phyloP scores from a whole-genome alignment of 2,329 filamentous ascomycete species.

The Zopfia rhizophila region DNA sequence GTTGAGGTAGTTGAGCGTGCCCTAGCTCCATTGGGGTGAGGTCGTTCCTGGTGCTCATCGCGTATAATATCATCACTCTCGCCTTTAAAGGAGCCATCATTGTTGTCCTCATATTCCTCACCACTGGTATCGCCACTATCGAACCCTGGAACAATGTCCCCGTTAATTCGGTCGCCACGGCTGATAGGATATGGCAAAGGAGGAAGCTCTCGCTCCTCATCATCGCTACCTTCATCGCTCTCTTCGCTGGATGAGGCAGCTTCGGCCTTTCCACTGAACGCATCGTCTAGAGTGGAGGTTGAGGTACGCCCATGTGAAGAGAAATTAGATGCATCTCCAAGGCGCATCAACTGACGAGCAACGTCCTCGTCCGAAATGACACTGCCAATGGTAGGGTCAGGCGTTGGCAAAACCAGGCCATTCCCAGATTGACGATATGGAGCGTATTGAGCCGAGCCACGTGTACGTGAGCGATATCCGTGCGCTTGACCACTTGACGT shows the following conservation, averaged over 20 bases:
- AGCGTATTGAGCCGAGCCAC: constrained; percentile 49
- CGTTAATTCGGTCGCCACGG: constrained; percentile 28
- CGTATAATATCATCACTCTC: constrained; percentile 61
- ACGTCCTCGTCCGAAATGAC: constrained; percentile 99
- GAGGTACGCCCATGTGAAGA: constrained; percentile 88
- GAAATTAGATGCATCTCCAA: constrained; percentile 93
- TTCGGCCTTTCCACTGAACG: constrained; percentile 89
- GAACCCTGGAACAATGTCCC: constrained; percentile 58
- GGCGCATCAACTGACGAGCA: constrained; percentile 93
- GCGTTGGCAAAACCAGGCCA: constrained; percentile 78
- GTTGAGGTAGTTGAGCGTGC: constrained; percentile 50
- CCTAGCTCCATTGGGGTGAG: constrained; percentile 53
- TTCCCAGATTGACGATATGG: constrained; percentile 55
- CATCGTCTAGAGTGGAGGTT: constrained; percentile 91
- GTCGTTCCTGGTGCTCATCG: constrained; percentile 52
- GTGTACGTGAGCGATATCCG: constrained; percentile 48
- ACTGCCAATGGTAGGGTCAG: constrained; percentile 96
- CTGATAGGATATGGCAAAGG: constrained; percentile 41
- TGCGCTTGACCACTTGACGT: constrained; percentile 42
- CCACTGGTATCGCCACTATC: constrained; percentile 66
- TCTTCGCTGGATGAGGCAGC: constrained; percentile 59
- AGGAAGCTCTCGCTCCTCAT: constrained; percentile 63
- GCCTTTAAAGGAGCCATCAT: constrained; percentile 64
- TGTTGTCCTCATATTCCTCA: constrained; percentile 66
- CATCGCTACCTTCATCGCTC: constrained; percentile 79